These are phyloP conservation scores for Malassezia restricta DNA, from an alignment of 1,284 basidiomycete species.

Conservation along the genomic window DNA sequence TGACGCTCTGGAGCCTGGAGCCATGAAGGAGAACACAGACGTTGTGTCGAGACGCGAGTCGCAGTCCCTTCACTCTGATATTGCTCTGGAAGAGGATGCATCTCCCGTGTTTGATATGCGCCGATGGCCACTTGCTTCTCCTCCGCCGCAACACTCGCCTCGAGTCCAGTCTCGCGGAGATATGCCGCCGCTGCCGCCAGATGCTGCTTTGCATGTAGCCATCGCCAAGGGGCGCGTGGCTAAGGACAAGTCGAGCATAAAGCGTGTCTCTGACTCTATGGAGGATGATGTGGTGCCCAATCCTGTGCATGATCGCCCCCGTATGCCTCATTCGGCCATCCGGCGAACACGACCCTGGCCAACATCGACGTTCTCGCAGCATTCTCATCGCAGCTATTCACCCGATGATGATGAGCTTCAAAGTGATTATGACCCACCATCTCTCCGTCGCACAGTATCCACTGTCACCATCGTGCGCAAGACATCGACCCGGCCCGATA, in stretches of 20 bases:
- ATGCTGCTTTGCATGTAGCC: conserved; percentile 4
- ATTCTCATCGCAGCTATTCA: neutral
- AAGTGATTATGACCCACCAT: neutral
- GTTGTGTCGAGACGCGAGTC: neutral
- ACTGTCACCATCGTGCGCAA: conserved; percentile 14
- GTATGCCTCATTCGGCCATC: neutral
- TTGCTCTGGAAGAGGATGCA: neutral
- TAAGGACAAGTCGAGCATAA: neutral
- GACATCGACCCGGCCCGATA: neutral
- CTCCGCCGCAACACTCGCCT: neutral
- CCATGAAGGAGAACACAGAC: neutral
- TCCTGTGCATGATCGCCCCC: neutral
- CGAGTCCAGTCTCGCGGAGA: neutral
- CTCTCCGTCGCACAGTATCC: conserved; percentile 9
- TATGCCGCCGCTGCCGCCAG: conserved; percentile 6
- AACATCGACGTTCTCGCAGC: neutral
- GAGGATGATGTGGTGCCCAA: neutral
- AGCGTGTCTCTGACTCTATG: neutral
- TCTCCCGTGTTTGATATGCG: neutral
- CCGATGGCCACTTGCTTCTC: neutral
- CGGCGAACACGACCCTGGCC: conserved; percentile 3
- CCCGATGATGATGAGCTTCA: neutral
- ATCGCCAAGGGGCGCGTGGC: conserved; percentile 3
- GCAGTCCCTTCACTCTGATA: neutral
- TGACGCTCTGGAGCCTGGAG: neutral